Percentiles rank a stretch among this genome's conserved stretches.
These are phyloP conservation scores for Trypethelium eluteriae DNA, from an alignment of 495 filamentous ascomycete species.

Conservation along the genomic window DNA sequence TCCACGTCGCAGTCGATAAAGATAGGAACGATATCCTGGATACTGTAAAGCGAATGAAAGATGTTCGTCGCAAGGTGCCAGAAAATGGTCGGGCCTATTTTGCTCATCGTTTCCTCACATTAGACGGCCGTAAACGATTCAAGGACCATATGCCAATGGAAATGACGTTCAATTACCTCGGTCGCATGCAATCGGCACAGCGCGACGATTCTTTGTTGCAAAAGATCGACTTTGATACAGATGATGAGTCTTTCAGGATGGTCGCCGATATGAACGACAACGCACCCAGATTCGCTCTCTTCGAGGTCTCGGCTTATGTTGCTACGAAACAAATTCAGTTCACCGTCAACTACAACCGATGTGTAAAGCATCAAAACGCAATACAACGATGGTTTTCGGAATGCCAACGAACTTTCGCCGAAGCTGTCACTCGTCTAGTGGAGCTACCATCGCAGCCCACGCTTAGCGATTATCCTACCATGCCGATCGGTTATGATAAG, in stretches of 20 bases:
- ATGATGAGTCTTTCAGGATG: conserved; percentile 8
- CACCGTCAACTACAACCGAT: conserved; percentile 55
- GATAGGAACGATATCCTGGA: conserved; percentile 24
- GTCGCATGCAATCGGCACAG: conserved; percentile 55
- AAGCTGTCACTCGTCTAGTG: conserved; percentile 45
- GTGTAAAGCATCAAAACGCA: conserved; percentile 49
- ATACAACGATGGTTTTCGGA: conserved; percentile 54
- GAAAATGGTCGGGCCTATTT: conserved; percentile 28
- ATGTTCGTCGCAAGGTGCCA: conserved; percentile 20
- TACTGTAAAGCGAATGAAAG: conserved; percentile 23
- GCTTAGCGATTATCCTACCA: conserved; percentile 54
- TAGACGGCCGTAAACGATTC: conserved; percentile 34
- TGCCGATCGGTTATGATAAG: conserved; percentile 52
- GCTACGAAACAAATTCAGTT: conserved; percentile 53
- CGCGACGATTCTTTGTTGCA: conserved; percentile 54
- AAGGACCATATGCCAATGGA: conserved; percentile 56
- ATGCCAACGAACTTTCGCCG: conserved; percentile 50
- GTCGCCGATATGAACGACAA: conserved; percentile 46
- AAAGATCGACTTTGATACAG: conserved; percentile 40
- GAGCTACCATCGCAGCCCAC: conserved; percentile 47
- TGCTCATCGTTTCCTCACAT: conserved; percentile 23
- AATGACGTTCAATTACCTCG: conserved; percentile 64
- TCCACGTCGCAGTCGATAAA: conserved; percentile 14
- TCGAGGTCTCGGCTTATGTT: conserved; percentile 57
- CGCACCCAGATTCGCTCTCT: conserved; percentile 55